Conservation (phyloP, 2,329 filamentous ascomycete species). For the Apiospora arundinis region DNA sequence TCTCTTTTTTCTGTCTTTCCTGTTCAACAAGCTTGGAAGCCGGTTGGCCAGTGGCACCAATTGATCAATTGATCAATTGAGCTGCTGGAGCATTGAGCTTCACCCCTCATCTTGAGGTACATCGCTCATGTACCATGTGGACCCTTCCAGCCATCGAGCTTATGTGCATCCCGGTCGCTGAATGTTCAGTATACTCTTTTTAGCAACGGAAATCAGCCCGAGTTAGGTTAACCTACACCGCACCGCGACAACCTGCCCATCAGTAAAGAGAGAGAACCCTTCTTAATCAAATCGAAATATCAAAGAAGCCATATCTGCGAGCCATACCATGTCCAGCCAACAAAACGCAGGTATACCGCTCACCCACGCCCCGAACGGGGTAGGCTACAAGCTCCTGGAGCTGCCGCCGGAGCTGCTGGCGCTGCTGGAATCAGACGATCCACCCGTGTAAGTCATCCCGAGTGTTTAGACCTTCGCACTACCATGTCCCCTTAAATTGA, state of each 20-base stretch:
- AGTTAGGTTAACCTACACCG: background rate
- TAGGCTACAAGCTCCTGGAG: slow-evolving; percentile 66
- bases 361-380: slow-evolving; percentile 53
- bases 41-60: background rate
- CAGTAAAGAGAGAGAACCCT: background rate
- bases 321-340: slow-evolving; percentile 38
- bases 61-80: too few relatives aligned
- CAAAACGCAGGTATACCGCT: slow-evolving; percentile 54
- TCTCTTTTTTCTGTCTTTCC: too few relatives aligned
- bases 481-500: slow-evolving; percentile 27
- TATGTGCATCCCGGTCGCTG: background rate
- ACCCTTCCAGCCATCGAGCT: background rate
- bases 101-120: background rate
- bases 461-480: background rate
- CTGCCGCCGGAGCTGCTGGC: slow-evolving; percentile 64
- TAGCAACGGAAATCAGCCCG: background rate
- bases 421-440: slow-evolving; percentile 59
- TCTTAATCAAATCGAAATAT: background rate
- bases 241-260: background rate
- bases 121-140: background rate
- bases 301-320: background rate
- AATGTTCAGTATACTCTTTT: background rate
- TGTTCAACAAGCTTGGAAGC: too few relatives aligned
- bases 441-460: slow-evolving; percentile 55
- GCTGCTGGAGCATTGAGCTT: background rate